Percentiles rank a stretch among this genome's conserved stretches.
phyloP scores from a whole-genome alignment of 2,329 filamentous ascomycete genomes.

The Cryphonectria nitschkei region DNA sequence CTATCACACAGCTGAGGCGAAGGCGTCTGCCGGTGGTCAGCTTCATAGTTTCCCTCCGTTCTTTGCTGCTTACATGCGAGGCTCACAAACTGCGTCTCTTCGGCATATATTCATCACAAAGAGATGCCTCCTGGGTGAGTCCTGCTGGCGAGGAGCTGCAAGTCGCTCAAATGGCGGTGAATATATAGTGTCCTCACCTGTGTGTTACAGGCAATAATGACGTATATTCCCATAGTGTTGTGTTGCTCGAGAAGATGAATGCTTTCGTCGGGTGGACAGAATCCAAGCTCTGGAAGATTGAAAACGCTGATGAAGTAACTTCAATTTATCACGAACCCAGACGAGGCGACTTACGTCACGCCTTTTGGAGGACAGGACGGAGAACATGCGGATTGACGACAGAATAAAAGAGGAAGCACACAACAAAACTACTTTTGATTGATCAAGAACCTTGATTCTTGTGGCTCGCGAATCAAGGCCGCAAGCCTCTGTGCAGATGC shows the following conservation, averaged over 20 bases:
- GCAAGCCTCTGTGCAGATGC: not conserved
- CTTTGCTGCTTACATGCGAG: not conserved
- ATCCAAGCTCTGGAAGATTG: not conserved
- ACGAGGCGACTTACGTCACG: not conserved
- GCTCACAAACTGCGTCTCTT: not conserved
- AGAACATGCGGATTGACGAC: not conserved
- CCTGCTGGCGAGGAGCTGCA: not conserved
- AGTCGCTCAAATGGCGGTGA: not conserved
- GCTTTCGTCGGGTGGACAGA: not conserved
- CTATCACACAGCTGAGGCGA: not conserved
- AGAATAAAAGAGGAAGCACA: not conserved
- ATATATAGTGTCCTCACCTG: not conserved
- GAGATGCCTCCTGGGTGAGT: not conserved
- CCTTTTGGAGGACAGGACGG: not conserved
- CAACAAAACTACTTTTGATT: constrained; percentile 17
- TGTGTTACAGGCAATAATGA: not conserved
- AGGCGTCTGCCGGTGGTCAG: not conserved
- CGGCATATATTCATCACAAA: not conserved
- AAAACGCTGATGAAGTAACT: not conserved
- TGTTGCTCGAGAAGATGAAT: not conserved
- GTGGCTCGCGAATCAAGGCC: constrained; percentile 1
- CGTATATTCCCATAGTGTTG: not conserved
- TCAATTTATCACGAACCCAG: not conserved
- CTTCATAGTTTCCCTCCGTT: not conserved
- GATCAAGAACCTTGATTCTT: constrained; percentile 6